Conservation (phyloP, 345 rosid species). For the Salix exigua region DNA sequence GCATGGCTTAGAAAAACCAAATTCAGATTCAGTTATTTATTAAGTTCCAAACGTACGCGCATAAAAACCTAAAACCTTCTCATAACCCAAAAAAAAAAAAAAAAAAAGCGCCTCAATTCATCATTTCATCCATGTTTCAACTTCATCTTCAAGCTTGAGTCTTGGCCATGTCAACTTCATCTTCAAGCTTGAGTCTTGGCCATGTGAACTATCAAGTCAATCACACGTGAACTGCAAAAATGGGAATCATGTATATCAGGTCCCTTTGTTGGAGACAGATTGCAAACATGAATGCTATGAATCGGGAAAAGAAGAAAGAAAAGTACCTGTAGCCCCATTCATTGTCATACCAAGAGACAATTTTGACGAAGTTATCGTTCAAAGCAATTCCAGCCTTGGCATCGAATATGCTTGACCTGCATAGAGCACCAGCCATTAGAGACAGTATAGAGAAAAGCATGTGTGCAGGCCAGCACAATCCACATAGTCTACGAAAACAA, state of each 20-base stretch:
- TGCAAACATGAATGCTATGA: background rate
- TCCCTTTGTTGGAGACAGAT: background rate
- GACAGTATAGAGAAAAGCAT: background rate
- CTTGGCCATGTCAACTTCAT: slow-evolving; percentile 23
- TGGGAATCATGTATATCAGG: background rate
- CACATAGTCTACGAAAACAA: background rate
- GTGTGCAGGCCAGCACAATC: background rate
- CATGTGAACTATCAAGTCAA: slow-evolving; percentile 63
- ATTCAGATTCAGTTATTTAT: background rate
- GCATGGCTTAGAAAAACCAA: background rate
- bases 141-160: background rate
- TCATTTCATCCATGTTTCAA: background rate
- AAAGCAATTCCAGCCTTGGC: slow-evolving; percentile 90
- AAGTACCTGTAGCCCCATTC: slow-evolving; percentile 89
- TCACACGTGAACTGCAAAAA: slow-evolving; percentile 60
- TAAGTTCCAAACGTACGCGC: background rate
- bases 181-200: slow-evolving; percentile 1
- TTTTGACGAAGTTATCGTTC: slow-evolving; percentile 61
- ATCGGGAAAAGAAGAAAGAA: background rate
- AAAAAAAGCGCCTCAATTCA: background rate
- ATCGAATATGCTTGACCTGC: slow-evolving; percentile 91
- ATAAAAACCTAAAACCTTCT: background rate
- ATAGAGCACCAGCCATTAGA: background rate
- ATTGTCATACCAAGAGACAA: slow-evolving; percentile 88
- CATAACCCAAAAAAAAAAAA: background rate